Evolutionary conservation across 257 asterid species (phyloP).

Genomic region (Perilla frutescens): DNA sequence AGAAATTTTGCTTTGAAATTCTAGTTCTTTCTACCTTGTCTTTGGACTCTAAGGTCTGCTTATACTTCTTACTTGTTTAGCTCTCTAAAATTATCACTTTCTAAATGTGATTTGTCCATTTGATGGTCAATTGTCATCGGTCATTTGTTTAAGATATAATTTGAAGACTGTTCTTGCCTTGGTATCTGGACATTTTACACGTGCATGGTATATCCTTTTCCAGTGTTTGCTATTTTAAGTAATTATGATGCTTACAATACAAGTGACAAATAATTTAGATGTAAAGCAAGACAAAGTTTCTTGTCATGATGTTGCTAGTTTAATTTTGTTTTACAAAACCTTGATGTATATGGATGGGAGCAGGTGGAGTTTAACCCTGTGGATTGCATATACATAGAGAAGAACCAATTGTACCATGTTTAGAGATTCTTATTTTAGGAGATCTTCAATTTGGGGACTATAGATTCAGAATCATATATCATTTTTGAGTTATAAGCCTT

Average conservation of each 20-base stretch:
- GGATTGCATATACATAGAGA: background rate
- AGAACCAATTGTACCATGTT: background rate
- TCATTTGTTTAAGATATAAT: slow-evolving; percentile 5
- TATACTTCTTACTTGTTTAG: slow-evolving; percentile 5
- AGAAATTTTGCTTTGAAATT: slow-evolving; percentile 26
- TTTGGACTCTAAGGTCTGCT: background rate
- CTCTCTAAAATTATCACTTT: slow-evolving; percentile 2
- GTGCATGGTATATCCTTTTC: slow-evolving; percentile 21
- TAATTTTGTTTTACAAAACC: background rate
- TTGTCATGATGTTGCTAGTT: slow-evolving; percentile 15
- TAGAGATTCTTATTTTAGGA: background rate
- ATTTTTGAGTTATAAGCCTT: slow-evolving; percentile 28
- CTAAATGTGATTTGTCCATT: background rate
- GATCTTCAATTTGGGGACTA: slow-evolving; percentile 2
- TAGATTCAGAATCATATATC: slow-evolving; percentile 2
- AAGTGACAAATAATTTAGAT: background rate
- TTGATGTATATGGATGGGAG: slow-evolving; percentile 8
- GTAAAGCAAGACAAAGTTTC: background rate
- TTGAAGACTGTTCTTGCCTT: background rate
- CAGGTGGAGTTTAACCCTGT: slow-evolving; percentile 12
- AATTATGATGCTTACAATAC: background rate
- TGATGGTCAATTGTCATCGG: slow-evolving; percentile 8
- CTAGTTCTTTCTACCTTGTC: background rate
- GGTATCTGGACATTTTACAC: slow-evolving; percentile 17
- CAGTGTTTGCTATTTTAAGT: background rate